Evolutionary conservation across 78 protist genomes (phyloP).

Genomic region (Planoprotostelium fungivorum): DNA sequence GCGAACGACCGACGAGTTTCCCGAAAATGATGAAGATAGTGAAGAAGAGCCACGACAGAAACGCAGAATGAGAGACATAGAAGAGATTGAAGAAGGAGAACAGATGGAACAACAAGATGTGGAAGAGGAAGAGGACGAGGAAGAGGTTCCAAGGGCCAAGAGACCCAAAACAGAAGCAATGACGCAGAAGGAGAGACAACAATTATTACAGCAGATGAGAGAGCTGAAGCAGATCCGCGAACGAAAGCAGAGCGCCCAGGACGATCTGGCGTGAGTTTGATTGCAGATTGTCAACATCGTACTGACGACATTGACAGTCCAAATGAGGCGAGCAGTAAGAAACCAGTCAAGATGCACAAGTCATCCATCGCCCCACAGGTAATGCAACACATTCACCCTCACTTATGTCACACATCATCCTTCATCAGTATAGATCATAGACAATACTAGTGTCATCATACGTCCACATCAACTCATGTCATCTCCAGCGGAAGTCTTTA

Average conservation of each 20-base stretch:
- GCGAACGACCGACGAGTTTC: background rate
- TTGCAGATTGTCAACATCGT: too few species aligned
- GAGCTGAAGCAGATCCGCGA: too few species aligned
- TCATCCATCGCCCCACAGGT: background rate
- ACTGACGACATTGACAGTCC: background rate
- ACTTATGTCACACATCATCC: too few species aligned
- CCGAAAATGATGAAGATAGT: background rate
- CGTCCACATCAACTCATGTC: background rate
- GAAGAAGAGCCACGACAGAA: background rate
- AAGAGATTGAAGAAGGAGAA: background rate
- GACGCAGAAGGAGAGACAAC: background rate
- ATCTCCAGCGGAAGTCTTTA: background rate
- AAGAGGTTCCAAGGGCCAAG: background rate
- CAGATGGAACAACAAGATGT: background rate
- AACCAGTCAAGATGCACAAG: background rate
- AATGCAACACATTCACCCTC: too few species aligned
- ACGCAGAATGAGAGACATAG: background rate
- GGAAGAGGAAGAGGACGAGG: background rate
- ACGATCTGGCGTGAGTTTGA: too few species aligned
- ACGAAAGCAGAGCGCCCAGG: too few species aligned
- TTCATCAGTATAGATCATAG: too few species aligned
- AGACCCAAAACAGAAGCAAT: background rate
- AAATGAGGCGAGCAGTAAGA: background rate
- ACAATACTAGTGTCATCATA: too few species aligned
- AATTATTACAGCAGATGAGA: too few species aligned